A percentile compares a stretch with the other conserved stretches of the same genome.
Conservation (phyloP, 805 yeast species). For the Cyberlindnera subsufficiens region DNA sequence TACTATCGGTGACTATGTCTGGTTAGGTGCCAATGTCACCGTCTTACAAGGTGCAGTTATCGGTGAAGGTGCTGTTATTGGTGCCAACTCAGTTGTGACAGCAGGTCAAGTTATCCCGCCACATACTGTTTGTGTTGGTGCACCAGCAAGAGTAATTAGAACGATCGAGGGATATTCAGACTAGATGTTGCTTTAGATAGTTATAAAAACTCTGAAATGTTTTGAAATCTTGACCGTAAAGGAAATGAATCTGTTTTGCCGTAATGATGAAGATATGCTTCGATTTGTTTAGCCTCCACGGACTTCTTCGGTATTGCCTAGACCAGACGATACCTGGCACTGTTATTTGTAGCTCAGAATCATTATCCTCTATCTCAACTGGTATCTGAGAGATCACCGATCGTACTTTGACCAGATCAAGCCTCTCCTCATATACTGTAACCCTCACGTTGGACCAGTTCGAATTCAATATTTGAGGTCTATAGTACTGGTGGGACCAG, state of each 20-base stretch:
- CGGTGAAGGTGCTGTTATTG: slow-evolving; percentile 57
- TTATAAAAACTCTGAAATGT: slow-evolving; percentile 21
- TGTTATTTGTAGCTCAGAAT: neutral
- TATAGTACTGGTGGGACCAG: slow-evolving; percentile 15
- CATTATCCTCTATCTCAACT: neutral
- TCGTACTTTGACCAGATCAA: slow-evolving; percentile 6
- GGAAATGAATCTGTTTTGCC: slow-evolving; percentile 11
- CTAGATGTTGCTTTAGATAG: slow-evolving; percentile 4
- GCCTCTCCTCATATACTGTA: slow-evolving; percentile 13
- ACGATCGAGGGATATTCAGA: slow-evolving; percentile 15
- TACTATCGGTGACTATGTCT: slow-evolving; percentile 55
- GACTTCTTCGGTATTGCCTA: slow-evolving; percentile 18
- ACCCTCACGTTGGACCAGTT: neutral
- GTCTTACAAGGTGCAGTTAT: slow-evolving; percentile 62
- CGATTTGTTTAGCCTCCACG: slow-evolving; percentile 2
- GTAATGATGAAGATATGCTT: slow-evolving; percentile 10
- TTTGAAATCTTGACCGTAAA: slow-evolving; percentile 10
- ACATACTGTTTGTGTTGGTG: slow-evolving; percentile 54
- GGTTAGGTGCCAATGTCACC: slow-evolving; percentile 55
- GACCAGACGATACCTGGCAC: slow-evolving; percentile 22
- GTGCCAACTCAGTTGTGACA: slow-evolving; percentile 64
- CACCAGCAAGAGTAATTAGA: slow-evolving; percentile 48
- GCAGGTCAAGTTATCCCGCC: slow-evolving; percentile 43
- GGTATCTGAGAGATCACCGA: neutral
- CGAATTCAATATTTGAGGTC: slow-evolving; percentile 1